Conservation (phyloP, 495 filamentous ascomycete genomes). For the Pyrenula massariospora region DNA sequence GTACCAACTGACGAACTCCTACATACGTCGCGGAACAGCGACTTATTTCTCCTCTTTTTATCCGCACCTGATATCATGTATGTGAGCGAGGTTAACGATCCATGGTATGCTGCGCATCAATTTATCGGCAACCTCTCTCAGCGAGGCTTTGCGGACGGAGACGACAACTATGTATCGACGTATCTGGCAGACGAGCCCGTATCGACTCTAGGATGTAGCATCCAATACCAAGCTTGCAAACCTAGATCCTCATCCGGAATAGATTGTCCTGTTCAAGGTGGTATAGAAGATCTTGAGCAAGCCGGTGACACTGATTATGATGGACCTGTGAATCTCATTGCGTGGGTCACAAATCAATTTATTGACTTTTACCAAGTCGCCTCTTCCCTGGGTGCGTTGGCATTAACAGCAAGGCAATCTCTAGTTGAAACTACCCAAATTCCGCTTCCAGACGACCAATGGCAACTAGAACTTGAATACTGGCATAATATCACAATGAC, state of each 20-base stretch:
- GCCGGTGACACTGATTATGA: too few relatives aligned
- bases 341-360: background rate
- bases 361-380: background rate
- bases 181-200: slow-evolving; percentile 2
- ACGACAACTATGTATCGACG: background rate
- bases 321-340: background rate
- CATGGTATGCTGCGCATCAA: slow-evolving; percentile 3
- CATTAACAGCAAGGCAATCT: background rate
- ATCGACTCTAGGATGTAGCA: slow-evolving; percentile 3
- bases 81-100: background rate
- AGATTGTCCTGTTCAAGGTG: background rate
- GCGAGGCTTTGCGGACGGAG: background rate
- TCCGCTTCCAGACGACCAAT: slow-evolving; percentile 5
- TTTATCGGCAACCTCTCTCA: background rate
- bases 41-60: background rate
- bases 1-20: background rate
- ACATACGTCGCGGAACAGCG: background rate
- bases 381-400: background rate
- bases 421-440: background rate
- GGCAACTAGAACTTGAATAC: slow-evolving; percentile 6
- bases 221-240: slow-evolving; percentile 3
- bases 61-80: background rate
- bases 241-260: background rate
- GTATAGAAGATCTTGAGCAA: background rate
- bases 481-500: slow-evolving; percentile 1